Percentiles rank a stretch among this genome's conserved stretches.
phyloP scores from a whole-genome alignment of 164 flowering plant genomes.

The Dillenia suffruticosa region DNA sequence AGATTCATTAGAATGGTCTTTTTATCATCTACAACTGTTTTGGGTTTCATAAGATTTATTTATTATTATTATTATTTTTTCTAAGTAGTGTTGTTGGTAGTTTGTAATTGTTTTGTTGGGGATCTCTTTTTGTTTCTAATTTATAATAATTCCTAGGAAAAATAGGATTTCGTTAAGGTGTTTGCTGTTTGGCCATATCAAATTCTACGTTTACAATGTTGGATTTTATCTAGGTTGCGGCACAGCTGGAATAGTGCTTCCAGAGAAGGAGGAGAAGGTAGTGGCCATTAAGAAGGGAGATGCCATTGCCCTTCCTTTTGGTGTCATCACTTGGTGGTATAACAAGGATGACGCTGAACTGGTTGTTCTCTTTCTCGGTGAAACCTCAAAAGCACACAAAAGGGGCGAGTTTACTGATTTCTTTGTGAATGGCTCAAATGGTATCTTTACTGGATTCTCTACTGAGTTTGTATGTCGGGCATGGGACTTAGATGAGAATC shows the following conservation, averaged over 20 bases:
- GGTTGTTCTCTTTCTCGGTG: conserved; percentile 71
- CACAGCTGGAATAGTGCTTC: conserved; percentile 65
- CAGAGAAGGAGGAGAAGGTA: conserved; percentile 71
- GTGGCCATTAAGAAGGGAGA: conserved; percentile 74
- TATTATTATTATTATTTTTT: no score
- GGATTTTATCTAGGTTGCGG: conserved; percentile 46
- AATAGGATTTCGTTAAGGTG: no score
- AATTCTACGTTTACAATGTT: background rate
- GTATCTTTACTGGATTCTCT: conserved; percentile 74
- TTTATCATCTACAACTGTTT: no score
- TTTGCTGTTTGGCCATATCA: background rate
- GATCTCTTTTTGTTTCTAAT: no score
- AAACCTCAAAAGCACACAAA: conserved; percentile 67
- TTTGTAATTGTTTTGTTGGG: no score
- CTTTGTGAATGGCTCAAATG: conserved; percentile 58
- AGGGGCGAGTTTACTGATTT: conserved; percentile 71
- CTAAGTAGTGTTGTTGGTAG: no score
- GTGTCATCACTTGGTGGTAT: conserved; percentile 83
- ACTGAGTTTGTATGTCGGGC: conserved; percentile 74
- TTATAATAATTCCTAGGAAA: no score
- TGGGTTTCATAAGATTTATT: no score
- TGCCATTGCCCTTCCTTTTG: conserved; percentile 78
- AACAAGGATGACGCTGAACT: conserved; percentile 70
- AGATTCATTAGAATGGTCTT: no score
- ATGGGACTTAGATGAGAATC: conserved; percentile 55